These are phyloP conservation scores for Gigaspora rosea DNA, from an alignment of 192 early-diverging fungal genomes.

Conservation along the genomic window DNA sequence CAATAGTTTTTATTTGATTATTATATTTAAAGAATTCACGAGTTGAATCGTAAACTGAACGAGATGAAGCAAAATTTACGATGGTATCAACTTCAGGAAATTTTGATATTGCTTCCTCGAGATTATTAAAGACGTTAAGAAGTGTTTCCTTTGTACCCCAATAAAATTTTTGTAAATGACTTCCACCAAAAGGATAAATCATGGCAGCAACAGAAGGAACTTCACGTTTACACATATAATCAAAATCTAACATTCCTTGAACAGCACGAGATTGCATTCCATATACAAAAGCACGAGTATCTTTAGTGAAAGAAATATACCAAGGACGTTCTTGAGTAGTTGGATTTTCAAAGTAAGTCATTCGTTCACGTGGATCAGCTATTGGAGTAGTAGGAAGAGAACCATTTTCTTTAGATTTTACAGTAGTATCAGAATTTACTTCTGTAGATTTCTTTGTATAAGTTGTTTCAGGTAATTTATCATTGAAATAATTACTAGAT, in stretches of 20 bases:
- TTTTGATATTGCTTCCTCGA: conserved; percentile 78
- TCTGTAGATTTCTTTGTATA: conserved; percentile 35
- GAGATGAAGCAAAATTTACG: conserved; percentile 98
- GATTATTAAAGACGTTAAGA: conserved; percentile 87
- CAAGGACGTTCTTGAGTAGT: conserved; percentile 23
- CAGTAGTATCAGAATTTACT: conserved; percentile 26
- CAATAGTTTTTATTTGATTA: conserved; percentile 87
- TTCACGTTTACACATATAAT: conserved; percentile 95
- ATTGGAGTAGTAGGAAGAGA: conserved; percentile 49
- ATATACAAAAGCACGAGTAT: conserved; percentile 91
- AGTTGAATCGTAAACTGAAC: conserved; percentile 91
- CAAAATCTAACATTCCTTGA: conserved; percentile 99
- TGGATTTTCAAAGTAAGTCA: conserved; percentile 62
- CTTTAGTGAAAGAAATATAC: conserved; percentile 71
- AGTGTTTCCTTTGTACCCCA: conserved; percentile 99
- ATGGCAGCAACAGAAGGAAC: conserved; percentile 95
- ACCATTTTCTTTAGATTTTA: conserved; percentile 21
- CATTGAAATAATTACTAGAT: conserved; percentile 62
- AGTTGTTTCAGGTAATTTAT: conserved; percentile 52
- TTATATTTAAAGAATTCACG: conserved; percentile 80
- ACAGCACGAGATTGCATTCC: conserved; percentile 99
- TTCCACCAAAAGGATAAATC: conserved; percentile 99
- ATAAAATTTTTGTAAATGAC: conserved; percentile 99
- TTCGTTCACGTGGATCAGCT: conserved; percentile 45
- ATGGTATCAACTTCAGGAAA: conserved; percentile 94